These are phyloP conservation scores for Graphilbum ipis-grandicollis DNA, from an alignment of 2,329 filamentous ascomycete genomes.

Conservation along the genomic window DNA sequence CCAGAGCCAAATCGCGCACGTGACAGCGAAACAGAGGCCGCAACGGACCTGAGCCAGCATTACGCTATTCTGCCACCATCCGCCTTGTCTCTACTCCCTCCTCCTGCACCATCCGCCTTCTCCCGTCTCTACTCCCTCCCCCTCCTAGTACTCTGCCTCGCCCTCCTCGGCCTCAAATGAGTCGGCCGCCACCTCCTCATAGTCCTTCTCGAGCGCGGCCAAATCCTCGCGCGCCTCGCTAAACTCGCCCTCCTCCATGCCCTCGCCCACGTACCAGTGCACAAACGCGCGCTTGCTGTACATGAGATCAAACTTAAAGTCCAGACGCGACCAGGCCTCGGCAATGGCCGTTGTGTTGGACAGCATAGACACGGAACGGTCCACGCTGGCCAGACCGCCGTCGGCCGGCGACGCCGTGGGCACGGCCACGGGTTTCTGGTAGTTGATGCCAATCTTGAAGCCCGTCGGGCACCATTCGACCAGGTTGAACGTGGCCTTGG, in stretches of 20 bases:
- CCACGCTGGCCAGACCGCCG: constrained; percentile 42
- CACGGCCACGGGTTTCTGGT: constrained; percentile 47
- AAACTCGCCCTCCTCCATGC: constrained; percentile 88
- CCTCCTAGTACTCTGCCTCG: constrained; percentile 60
- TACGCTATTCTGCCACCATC: too few species aligned
- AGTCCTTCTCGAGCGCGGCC: constrained; percentile 71
- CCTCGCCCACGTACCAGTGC: constrained; percentile 72
- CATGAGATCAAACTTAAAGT: constrained; percentile 65
- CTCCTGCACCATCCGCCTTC: too few species aligned
- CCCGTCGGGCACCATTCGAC: constrained; percentile 63
- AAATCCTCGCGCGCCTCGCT: constrained; percentile 75
- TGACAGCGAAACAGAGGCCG: background rate
- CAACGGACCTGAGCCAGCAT: too few species aligned
- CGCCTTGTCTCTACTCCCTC: background rate
- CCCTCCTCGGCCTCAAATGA: constrained; percentile 46
- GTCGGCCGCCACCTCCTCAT: constrained; percentile 69
- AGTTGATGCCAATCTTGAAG: constrained; percentile 63
- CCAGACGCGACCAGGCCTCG: constrained; percentile 55
- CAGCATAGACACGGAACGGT: constrained; percentile 49
- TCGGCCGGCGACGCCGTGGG: constrained; percentile 32
- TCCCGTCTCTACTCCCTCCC: too few species aligned
- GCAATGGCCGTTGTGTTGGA: constrained; percentile 61
- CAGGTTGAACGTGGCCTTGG: constrained; percentile 55
- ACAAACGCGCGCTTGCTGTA: constrained; percentile 64
- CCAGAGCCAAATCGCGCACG: too few species aligned